Conservation (phyloP, 768 basidiomycete genomes). For the Grammothele lineata region DNA sequence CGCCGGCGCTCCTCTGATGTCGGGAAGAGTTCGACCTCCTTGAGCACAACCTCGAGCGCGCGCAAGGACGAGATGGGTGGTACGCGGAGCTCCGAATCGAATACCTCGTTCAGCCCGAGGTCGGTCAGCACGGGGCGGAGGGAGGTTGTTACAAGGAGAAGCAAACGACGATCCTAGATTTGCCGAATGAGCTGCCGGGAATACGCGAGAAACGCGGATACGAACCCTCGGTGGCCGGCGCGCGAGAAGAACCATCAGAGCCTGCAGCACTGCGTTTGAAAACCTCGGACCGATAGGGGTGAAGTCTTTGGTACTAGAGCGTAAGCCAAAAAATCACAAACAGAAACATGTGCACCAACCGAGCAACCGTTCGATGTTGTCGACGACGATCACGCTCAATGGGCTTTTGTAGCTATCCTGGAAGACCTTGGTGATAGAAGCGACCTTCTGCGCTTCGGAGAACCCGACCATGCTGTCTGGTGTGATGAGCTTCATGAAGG, state of each 20-base stretch:
- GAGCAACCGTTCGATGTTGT: constrained; percentile 88
- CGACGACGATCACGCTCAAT: constrained; percentile 91
- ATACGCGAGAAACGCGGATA: not conserved
- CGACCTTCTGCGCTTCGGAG: constrained; percentile 88
- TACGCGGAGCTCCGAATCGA: constrained; percentile 83
- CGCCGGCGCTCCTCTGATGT: constrained; percentile 47
- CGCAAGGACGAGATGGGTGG: constrained; percentile 72
- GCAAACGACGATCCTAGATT: constrained; percentile 77
- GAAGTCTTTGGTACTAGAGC: constrained; percentile 60
- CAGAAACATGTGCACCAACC: constrained; percentile 55
- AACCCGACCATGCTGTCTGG: constrained; percentile 97
- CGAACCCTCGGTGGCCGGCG: constrained; percentile 89
- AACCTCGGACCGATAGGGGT: constrained; percentile 96
- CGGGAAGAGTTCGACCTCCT: constrained; percentile 75
- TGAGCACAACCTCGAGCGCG: constrained; percentile 72
- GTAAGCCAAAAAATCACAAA: not conserved
- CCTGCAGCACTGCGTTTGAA: constrained; percentile 90
- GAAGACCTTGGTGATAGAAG: constrained; percentile 89
- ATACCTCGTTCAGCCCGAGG: constrained; percentile 83
- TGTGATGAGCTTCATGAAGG: constrained; percentile 96
- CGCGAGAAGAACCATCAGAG: constrained; percentile 81
- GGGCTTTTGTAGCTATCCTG: constrained; percentile 97
- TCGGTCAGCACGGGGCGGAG: constrained; percentile 81
- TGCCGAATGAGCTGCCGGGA: not conserved
- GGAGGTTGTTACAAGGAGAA: constrained; percentile 91